These are phyloP conservation scores for Rosa rugosa DNA, from an alignment of 306 rosid genomes.

Conservation along the genomic window DNA sequence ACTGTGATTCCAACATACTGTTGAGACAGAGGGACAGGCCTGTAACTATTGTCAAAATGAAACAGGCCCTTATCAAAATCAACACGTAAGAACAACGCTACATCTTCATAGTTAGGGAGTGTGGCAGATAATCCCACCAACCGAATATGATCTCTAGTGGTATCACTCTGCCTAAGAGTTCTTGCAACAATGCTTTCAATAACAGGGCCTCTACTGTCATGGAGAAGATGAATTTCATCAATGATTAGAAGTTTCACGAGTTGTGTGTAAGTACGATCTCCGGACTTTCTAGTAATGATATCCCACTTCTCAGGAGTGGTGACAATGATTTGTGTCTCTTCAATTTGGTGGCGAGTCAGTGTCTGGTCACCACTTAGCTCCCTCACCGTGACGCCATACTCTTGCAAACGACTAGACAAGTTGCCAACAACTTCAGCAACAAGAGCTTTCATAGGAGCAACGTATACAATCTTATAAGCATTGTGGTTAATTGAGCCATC, in stretches of 20 bases:
- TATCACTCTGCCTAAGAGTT: slow-evolving; percentile 92
- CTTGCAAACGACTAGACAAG: slow-evolving; percentile 82
- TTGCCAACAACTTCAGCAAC: slow-evolving; percentile 97
- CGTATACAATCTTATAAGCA: slow-evolving; percentile 86
- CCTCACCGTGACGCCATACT: slow-evolving; percentile 74
- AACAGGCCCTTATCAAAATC: slow-evolving; percentile 64
- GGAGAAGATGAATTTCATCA: slow-evolving; percentile 97
- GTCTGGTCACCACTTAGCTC: slow-evolving; percentile 96
- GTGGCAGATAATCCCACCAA: slow-evolving; percentile 98
- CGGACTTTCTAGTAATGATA: slow-evolving; percentile 88
- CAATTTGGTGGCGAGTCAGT: slow-evolving; percentile 82
- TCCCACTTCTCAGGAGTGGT: slow-evolving; percentile 99
- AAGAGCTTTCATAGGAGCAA: slow-evolving; percentile 99
- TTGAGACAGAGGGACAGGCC: slow-evolving; percentile 95
- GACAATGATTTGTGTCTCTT: slow-evolving; percentile 92
- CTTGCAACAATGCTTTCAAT: slow-evolving; percentile 96
- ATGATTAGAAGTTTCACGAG: slow-evolving; percentile 86
- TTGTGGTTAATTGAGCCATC: slow-evolving; percentile 77
- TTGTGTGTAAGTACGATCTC: slow-evolving; percentile 89
- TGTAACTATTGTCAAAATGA: slow-evolving; percentile 80
- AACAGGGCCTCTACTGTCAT: slow-evolving; percentile 94
- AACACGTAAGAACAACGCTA: slow-evolving; percentile 80
- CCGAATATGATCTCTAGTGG: slow-evolving; percentile 80
- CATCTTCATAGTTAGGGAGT: slow-evolving; percentile 88
- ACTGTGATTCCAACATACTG: slow-evolving; percentile 86